phyloP scores from a whole-genome alignment of 2,329 filamentous ascomycete genomes.

The Phaeoacremonium minimum region DNA sequence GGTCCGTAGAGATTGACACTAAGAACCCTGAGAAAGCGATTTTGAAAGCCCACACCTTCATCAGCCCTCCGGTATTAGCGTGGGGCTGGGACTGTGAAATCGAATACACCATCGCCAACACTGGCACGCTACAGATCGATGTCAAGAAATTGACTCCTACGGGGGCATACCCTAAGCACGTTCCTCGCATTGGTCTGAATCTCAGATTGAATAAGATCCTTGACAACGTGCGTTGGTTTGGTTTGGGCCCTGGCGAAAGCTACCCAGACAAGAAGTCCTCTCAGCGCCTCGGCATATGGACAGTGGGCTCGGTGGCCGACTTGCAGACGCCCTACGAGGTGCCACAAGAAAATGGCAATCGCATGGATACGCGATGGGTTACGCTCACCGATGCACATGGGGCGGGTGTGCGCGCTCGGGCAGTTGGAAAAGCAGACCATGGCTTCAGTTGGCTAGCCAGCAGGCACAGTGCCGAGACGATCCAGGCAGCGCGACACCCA shows the following conservation, averaged over 20 bases:
- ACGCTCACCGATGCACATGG: constrained; percentile 17
- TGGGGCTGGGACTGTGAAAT: constrained; percentile 51
- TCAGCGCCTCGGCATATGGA: constrained; percentile 48
- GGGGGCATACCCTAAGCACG: constrained; percentile 45
- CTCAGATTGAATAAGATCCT: constrained; percentile 43
- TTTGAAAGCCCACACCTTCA: constrained; percentile 38
- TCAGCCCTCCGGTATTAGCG: constrained; percentile 55
- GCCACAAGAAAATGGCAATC: constrained; percentile 65
- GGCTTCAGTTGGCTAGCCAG: constrained; percentile 53
- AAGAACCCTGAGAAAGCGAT: constrained; percentile 23
- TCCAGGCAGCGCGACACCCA: constrained; percentile 59
- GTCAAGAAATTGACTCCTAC: constrained; percentile 36
- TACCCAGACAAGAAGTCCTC: constrained; percentile 59
- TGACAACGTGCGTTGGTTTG: constrained; percentile 52
- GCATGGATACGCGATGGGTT: constrained; percentile 56
- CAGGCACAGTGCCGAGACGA: constrained; percentile 44
- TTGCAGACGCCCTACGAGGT: constrained; percentile 60
- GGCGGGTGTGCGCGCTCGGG: constrained; percentile 21
- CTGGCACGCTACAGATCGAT: constrained; percentile 39
- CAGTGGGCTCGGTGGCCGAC: constrained; percentile 32
- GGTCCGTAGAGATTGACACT: constrained; percentile 27
- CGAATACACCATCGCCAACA: constrained; percentile 44
- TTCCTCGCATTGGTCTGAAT: constrained; percentile 60
- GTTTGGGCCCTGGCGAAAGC: constrained; percentile 58
- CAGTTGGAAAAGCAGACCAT: constrained; percentile 17